Conservation (phyloP, 371 early-diverging fungal species). For the Nematocida ausubeli region DNA sequence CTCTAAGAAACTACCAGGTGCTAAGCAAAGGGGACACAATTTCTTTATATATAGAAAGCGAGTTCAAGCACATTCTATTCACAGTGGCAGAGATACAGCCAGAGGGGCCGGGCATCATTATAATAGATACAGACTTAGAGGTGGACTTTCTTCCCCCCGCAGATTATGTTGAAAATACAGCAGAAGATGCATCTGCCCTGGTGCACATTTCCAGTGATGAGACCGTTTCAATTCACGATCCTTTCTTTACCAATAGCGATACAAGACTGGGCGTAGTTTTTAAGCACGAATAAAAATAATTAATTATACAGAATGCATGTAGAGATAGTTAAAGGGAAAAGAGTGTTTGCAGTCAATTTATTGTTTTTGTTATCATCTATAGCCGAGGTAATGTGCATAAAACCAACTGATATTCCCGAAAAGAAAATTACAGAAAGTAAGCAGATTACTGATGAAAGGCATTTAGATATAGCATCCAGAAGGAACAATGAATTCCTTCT, state of each 20-base stretch:
- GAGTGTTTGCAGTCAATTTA: too few species aligned
- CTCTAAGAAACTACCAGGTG: slow-evolving; percentile 84
- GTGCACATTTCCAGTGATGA: neutral
- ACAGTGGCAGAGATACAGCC: slow-evolving; percentile 85
- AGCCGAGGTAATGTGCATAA: too few species aligned
- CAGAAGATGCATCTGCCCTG: slow-evolving; percentile 58
- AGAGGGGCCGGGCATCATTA: slow-evolving; percentile 75
- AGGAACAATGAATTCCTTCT: too few species aligned
- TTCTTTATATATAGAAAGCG: slow-evolving; percentile 78
- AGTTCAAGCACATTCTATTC: slow-evolving; percentile 76
- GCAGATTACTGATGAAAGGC: too few species aligned
- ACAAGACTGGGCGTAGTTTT: slow-evolving; percentile 36
- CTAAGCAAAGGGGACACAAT: slow-evolving; percentile 86
- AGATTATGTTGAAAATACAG: slow-evolving; percentile 78
- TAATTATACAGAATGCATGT: neutral
- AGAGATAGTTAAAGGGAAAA: too few species aligned
- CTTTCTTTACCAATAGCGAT: neutral
- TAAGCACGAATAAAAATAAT: neutral
- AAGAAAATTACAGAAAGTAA: too few species aligned
- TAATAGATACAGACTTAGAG: slow-evolving; percentile 94
- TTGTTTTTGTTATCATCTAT: too few species aligned
- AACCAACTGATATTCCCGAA: too few species aligned
- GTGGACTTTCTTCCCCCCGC: slow-evolving; percentile 94
- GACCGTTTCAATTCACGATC: slow-evolving; percentile 28
- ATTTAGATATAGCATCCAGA: too few species aligned